Evolutionary conservation across 306 rosid species (phyloP), one percentile per base, ranked within the genome.

Genomic region (Cucurbita argyrosperma): DNA sequence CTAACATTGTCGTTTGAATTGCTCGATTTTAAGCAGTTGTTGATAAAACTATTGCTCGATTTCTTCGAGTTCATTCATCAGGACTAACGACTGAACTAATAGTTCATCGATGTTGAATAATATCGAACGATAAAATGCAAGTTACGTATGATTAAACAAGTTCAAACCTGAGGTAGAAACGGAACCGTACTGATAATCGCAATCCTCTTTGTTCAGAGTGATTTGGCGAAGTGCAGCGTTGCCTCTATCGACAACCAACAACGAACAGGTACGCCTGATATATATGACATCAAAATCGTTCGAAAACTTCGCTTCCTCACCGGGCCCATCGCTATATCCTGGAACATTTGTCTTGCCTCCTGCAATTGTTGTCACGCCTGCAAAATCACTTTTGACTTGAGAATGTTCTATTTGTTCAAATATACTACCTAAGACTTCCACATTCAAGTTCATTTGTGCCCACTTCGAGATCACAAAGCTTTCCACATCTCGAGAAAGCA

Each of bases 311-410:
- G 99, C 97, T 83, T 94, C 97, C 81, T 94, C 99, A 21, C 99
- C 88, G 9, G 99, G 99, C 72, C 99, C 97, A 74, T 94, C 99
- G 74, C 95, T 88, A 65, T 91, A 94, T 74, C 99, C 99, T n/a
- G 90, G 92, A 42, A 89, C 84, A 75, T 63, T 88, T 82, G 99
- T 89, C 79, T 94, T 94, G 61, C 99, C 99, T 54, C 99, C 99
- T n/a, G 99, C 99, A 46, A 94, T 89, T 80, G 99, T 94, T 61
- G 97, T 91, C 75, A 94, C 97, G 52, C 97, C 99, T 94, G 76
- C 76, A 81, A 58, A 59, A 54, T 78, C 58, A 59, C 63, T 78
- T 51, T 59, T 76, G 55, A 45, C 26, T 78, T 78, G 38, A 66
- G 78, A 76, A 39, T 39, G 57, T 74, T 49, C 55, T 77, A 42